These are phyloP conservation scores for Amanita molliuscula DNA, from an alignment of 768 basidiomycete genomes.

Conservation along the genomic window DNA sequence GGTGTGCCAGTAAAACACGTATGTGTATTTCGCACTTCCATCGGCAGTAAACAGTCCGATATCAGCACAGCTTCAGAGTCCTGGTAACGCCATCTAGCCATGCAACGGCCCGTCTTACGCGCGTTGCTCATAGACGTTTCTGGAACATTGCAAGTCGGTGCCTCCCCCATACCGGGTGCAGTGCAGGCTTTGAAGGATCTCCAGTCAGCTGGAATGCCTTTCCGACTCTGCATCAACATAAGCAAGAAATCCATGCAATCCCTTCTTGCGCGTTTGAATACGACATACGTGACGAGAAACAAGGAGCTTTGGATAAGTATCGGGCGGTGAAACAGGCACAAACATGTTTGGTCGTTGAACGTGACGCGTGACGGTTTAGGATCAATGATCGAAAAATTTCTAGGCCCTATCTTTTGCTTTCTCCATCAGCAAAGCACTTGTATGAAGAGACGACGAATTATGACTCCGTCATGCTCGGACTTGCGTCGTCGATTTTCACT, in stretches of 20 bases:
- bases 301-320: constrained; percentile 56
- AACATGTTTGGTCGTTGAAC: constrained; percentile 27
- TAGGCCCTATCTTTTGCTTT: constrained; percentile 50
- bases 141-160: constrained; percentile 52
- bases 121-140: constrained; percentile 59
- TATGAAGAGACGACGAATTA: constrained; percentile 16
- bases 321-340: constrained; percentile 40
- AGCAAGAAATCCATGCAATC: constrained; percentile 49
- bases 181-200: constrained; percentile 32
- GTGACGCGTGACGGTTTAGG: constrained; percentile 12
- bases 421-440: constrained; percentile 36
- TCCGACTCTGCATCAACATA: constrained; percentile 59
- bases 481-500: constrained; percentile 39
- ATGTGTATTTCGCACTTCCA: neutral
- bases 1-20: too few species aligned
- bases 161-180: constrained; percentile 36
- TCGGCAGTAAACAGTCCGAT: neutral
- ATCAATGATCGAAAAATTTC: neutral
- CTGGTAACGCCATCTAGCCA: neutral
- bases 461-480: constrained; percentile 58
- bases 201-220: constrained; percentile 23
- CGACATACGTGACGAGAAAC: constrained; percentile 18
- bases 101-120: constrained; percentile 27
- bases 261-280: constrained; percentile 29
- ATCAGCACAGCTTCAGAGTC: neutral